phyloP scores from a whole-genome alignment of 2,329 filamentous ascomycete genomes.

The Xylaria sp. region DNA sequence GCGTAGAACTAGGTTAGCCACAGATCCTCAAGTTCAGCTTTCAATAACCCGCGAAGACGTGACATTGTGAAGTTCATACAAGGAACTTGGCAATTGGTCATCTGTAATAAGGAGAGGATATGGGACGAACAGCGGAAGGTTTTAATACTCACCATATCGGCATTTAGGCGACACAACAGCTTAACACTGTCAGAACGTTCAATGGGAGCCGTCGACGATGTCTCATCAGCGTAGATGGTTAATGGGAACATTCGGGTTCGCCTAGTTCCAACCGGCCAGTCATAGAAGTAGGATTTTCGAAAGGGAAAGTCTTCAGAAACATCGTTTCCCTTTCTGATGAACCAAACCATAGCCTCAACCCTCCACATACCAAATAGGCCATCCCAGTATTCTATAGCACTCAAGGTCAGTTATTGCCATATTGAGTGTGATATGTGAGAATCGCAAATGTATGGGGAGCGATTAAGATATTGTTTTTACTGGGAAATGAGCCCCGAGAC shows the following conservation, averaged over 20 bases:
- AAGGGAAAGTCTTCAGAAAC: constrained; percentile 56
- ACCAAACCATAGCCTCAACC: constrained; percentile 55
- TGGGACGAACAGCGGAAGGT: not conserved
- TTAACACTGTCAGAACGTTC: constrained; percentile 51
- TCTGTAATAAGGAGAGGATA: too few species aligned
- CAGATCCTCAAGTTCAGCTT: not conserved
- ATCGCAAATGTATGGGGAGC: not conserved
- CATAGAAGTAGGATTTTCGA: constrained; percentile 48
- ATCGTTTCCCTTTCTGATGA: constrained; percentile 53
- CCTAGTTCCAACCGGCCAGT: constrained; percentile 48
- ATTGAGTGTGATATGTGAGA: not conserved
- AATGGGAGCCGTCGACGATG: constrained; percentile 47
- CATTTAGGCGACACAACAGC: constrained; percentile 52
- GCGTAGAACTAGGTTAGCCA: not conserved
- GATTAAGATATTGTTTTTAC: not conserved
- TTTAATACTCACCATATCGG: constrained; percentile 47
- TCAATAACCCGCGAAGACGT: not conserved
- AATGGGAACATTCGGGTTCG: constrained; percentile 51
- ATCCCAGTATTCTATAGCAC: constrained; percentile 25
- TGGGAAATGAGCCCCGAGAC: not conserved
- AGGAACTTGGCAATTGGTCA: not conserved
- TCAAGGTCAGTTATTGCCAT: not conserved
- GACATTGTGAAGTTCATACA: not conserved
- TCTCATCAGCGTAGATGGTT: constrained; percentile 52
- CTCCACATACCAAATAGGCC: constrained; percentile 28